Evolutionary conservation across 768 basidiomycete genomes (phyloP), one percentile per base, ranked within the genome.

Genomic region (Leccinum arenicola): DNA sequence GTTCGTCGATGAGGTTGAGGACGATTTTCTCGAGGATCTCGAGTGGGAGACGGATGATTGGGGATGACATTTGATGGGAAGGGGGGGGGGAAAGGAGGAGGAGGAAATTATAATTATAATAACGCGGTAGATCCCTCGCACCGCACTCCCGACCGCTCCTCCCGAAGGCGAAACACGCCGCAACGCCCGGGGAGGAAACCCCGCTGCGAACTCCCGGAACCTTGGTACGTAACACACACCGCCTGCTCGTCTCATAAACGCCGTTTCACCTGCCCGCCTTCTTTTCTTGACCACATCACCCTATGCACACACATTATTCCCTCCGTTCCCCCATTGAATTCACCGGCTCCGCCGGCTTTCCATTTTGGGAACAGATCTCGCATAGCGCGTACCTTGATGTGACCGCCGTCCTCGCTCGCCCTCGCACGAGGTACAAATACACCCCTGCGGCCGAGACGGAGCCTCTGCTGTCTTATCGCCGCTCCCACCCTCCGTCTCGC

Each of bases 21-120:
- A 76, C 81, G 73, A 89, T 80, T 61, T 75, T 64, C 59, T 82
- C 77, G 66, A 88, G 68, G 54, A 78, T 59, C 74, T 78, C 76
- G 77, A 75, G 54, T 52, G 76, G 74, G 70, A 88, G 61, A 40
- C 61, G 43, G 61, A 36, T 57, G 19, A 80, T 62, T 49, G 61
- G 52, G 9, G 71, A 66, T 11, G 58, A n/a, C 68, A 68, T 68
- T 58, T 33, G 11, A 50, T 54, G 35, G 31, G 21, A 60, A 57
- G 17, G 61, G 57, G 14, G 57, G 14, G 31, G 14, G 21, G 40
- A 31, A 17, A 27, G 10, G 10, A n/a, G 19, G 40, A 33, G 48
- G n/a, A 5, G 35, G 47, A 5, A 14, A 14, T 29, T 49, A 50
- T 50, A 50, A 50, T 15, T 50, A 15, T 9, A 21, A 8, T 51